Conservation (phyloP, 2,329 filamentous ascomycete species). For the Claviceps pusilla region DNA sequence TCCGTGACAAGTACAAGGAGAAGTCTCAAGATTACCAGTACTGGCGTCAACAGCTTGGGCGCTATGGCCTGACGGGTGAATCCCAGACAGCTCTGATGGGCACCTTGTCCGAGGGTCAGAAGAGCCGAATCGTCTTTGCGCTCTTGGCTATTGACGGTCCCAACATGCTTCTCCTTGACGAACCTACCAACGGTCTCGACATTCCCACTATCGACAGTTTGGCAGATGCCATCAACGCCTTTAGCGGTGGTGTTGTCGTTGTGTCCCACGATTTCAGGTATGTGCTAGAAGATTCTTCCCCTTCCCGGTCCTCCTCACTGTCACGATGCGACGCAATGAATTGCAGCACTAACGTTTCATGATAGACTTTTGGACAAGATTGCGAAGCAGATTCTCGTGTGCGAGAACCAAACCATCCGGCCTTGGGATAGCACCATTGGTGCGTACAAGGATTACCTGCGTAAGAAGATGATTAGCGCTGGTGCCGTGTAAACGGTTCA, state of each 20-base stretch:
- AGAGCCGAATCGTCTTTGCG: conserved; percentile 95
- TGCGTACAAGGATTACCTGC: conserved; percentile 94
- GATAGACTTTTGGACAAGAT: conserved; percentile 91
- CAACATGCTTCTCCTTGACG: conserved; percentile 96
- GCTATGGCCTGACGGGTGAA: conserved; percentile 85
- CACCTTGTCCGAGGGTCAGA: conserved; percentile 92
- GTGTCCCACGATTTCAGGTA: conserved; percentile 99
- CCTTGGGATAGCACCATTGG: conserved; percentile 80
- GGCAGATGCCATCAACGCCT: conserved; percentile 94
- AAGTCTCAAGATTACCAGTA: conserved; percentile 97
- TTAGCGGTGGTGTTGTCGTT: conserved; percentile 89
- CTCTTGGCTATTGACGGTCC: conserved; percentile 86
- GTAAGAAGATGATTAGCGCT: conserved; percentile 92
- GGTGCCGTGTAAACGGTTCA: conserved; percentile 64
- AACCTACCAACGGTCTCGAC: conserved; percentile 98
- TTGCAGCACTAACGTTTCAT: conserved; percentile 7
- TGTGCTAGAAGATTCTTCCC: conserved; percentile 15
- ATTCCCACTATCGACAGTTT: conserved; percentile 96
- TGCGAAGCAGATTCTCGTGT: conserved; percentile 98
- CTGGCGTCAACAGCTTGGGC: conserved; percentile 94
- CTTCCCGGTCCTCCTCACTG: not conserved
- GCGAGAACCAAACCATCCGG: conserved; percentile 90
- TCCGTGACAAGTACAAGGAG: conserved; percentile 80
- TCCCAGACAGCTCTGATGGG: conserved; percentile 95
- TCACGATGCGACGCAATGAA: not conserved